A percentile compares a stretch with the other conserved stretches of the same genome.
Evolutionary conservation across 1,284 basidiomycete genomes (phyloP).

Genomic region (Bondarzewia mesenterica): DNA sequence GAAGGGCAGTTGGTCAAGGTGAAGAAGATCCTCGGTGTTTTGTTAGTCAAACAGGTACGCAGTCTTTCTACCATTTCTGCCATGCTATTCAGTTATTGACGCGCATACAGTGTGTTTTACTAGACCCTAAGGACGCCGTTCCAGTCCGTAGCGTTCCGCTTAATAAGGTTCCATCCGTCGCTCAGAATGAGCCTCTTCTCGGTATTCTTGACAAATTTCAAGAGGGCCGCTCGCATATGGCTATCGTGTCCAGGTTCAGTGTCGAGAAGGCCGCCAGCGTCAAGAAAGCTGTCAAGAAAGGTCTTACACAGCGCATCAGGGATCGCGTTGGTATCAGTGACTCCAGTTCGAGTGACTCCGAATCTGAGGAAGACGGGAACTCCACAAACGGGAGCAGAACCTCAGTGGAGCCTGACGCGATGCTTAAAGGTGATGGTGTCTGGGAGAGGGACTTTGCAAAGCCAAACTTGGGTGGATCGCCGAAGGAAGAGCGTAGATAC

Average conservation of each 20-base stretch:
- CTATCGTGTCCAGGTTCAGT: conserved; percentile 67
- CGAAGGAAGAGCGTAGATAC: conserved; percentile 15
- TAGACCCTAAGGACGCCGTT: conserved; percentile 82
- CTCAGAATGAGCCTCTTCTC: conserved; percentile 79
- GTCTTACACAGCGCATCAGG: conserved; percentile 62
- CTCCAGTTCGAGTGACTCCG: conserved; percentile 24
- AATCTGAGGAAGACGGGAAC: not conserved
- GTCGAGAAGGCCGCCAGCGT: conserved; percentile 48
- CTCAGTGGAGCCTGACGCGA: conserved; percentile 26
- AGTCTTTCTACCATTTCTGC: not conserved
- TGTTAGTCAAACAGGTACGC: conserved; percentile 66
- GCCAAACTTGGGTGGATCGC: not conserved
- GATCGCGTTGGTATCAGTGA: conserved; percentile 61
- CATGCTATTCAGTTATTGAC: not conserved
- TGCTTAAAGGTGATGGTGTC: conserved; percentile 23
- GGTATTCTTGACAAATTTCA: conserved; percentile 88
- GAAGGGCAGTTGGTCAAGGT: conserved; percentile 33
- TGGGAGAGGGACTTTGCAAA: conserved; percentile 17
- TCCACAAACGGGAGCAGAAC: conserved; percentile 18
- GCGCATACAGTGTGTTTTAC: conserved; percentile 56
- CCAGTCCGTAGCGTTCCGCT: conserved; percentile 74
- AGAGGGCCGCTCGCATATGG: conserved; percentile 88
- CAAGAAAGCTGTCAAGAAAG: conserved; percentile 61
- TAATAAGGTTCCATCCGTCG: conserved; percentile 82
- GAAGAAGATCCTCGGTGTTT: conserved; percentile 75